Evolutionary conservation across 2,329 filamentous ascomycete genomes (phyloP).

Genomic region (Mycosphaerella sp.): DNA sequence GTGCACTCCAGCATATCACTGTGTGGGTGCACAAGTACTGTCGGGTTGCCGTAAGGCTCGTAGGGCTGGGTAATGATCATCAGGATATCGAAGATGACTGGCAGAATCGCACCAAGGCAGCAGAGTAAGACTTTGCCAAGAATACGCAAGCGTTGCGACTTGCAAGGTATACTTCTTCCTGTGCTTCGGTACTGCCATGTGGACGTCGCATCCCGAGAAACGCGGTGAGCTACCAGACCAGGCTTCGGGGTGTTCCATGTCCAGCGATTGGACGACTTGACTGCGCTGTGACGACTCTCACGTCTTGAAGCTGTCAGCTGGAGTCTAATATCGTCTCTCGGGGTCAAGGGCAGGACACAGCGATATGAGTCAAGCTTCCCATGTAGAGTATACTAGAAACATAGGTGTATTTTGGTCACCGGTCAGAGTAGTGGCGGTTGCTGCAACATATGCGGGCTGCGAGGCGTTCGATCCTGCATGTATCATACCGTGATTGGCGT

Average conservation of each 20-base stretch:
- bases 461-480: too few relatives aligned
- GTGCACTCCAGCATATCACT: not conserved
- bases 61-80: conserved; percentile 22
- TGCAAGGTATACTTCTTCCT: too few relatives aligned
- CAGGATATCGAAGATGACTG: conserved; percentile 18
- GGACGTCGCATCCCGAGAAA: too few relatives aligned
- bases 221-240: not conserved
- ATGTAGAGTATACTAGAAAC: too few relatives aligned
- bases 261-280: not conserved
- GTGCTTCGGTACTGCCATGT: too few relatives aligned
- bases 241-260: too few relatives aligned
- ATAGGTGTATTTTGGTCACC: too few relatives aligned
- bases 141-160: conserved; percentile 9
- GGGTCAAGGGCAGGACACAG: not conserved
- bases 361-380: too few relatives aligned
- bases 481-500: too few relatives aligned
- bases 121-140: conserved; percentile 18
- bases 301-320: not conserved
- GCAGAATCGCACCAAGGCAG: not conserved
- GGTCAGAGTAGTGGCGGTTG: too few relatives aligned
- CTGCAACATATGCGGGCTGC: too few relatives aligned
- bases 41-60: conserved; percentile 14
- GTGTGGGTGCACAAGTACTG: not conserved
- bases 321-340: not conserved
- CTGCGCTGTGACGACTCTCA: not conserved